Conservation (phyloP, 2,329 filamentous ascomycete species). For the Beauveria medogensis region DNA sequence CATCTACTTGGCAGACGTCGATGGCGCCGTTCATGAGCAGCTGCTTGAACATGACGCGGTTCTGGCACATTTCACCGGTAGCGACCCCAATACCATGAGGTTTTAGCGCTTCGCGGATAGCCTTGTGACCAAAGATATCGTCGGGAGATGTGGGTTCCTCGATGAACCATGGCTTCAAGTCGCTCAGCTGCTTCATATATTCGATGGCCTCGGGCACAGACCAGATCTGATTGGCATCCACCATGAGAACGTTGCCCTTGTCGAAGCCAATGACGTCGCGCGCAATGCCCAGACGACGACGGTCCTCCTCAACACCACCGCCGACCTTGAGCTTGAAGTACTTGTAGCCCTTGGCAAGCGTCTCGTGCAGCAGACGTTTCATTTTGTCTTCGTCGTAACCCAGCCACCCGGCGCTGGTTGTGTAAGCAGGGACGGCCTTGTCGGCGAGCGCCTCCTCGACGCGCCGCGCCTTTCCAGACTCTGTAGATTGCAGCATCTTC, state of each 20-base stretch:
- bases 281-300: slow-evolving; percentile 62
- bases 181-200: slow-evolving; percentile 74
- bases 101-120: slow-evolving; percentile 70
- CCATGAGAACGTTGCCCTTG: slow-evolving; percentile 77
- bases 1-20: slow-evolving; percentile 84
- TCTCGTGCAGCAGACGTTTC: slow-evolving; percentile 65
- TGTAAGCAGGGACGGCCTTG: slow-evolving; percentile 80
- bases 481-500: slow-evolving; percentile 56
- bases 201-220: slow-evolving; percentile 80
- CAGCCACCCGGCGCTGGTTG: slow-evolving; percentile 85
- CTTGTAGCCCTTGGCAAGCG: slow-evolving; percentile 65
- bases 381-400: slow-evolving; percentile 86
- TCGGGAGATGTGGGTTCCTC: slow-evolving; percentile 89
- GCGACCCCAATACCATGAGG: slow-evolving; percentile 74
- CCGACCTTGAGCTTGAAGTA: slow-evolving; percentile 94
- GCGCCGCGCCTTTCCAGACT: slow-evolving; percentile 61
- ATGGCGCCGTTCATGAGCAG: slow-evolving; percentile 72
- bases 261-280: slow-evolving; percentile 77
- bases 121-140: slow-evolving; percentile 81
- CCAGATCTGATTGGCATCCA: slow-evolving; percentile 91
- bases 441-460: slow-evolving; percentile 65
- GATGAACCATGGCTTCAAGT: slow-evolving; percentile 90
- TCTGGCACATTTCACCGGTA: slow-evolving; percentile 93
- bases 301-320: slow-evolving; percentile 62
- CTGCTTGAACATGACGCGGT: slow-evolving; percentile 91